These are phyloP conservation scores for Eragrostis curvula DNA, from an alignment of 176 grass and related monocot species.

Conservation along the genomic window DNA sequence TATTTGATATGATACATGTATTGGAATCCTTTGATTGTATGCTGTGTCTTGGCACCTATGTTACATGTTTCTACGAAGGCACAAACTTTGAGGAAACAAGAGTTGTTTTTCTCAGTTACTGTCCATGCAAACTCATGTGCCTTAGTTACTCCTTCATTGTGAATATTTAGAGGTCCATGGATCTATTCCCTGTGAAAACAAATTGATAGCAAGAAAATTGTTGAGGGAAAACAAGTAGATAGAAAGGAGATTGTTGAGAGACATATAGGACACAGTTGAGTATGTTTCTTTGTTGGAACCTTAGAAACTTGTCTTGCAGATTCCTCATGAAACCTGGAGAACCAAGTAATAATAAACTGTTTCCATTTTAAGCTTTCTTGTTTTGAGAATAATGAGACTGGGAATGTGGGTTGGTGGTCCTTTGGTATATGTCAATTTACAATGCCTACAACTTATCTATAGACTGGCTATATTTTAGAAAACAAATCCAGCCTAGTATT, in stretches of 20 bases:
- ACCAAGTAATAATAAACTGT: not conserved
- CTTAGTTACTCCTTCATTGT: slow-evolving; percentile 18
- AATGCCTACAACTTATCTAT: not conserved
- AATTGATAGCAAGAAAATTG: not conserved
- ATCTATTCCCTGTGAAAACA: slow-evolving; percentile 11
- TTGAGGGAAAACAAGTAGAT: not conserved
- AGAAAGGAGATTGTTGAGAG: no score
- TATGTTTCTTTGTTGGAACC: not conserved
- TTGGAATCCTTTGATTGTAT: slow-evolving; percentile 18
- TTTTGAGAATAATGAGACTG: not conserved
- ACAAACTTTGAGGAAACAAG: not conserved
- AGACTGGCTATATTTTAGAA: not conserved
- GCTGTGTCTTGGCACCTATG: slow-evolving; percentile 11
- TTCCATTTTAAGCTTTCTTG: not conserved
- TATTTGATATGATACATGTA: slow-evolving; percentile 5
- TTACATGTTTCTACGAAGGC: not conserved
- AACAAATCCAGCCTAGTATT: not conserved
- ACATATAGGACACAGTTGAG: not conserved
- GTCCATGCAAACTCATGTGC: not conserved
- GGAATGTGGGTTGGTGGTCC: not conserved
- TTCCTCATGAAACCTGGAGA: not conserved
- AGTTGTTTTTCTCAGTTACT: not conserved
- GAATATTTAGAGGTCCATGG: not conserved
- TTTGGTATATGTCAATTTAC: not conserved
- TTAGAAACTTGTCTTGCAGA: not conserved